Conservation (phyloP, 495 filamentous ascomycete genomes). For the Lasiosphaeria miniovina region DNA sequence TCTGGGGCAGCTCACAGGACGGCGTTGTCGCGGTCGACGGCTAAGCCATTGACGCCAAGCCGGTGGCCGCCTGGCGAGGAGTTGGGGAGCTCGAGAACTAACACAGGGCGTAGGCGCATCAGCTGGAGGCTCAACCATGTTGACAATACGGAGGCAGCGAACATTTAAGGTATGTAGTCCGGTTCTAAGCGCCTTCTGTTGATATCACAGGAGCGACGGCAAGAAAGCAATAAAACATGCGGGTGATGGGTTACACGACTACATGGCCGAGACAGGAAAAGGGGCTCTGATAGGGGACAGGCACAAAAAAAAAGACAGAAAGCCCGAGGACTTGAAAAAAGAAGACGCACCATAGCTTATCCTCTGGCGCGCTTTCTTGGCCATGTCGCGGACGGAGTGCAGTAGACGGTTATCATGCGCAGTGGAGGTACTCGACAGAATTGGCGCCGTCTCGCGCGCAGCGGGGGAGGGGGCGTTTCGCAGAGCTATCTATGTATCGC, state of each 20-base stretch:
- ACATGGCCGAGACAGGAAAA: constrained; percentile 7
- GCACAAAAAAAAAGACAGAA: constrained; percentile 9
- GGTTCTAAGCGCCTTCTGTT: too few relatives aligned
- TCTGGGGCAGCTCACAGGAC: constrained; percentile 67
- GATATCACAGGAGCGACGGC: background rate
- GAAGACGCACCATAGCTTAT: constrained; percentile 61
- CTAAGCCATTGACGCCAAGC: constrained; percentile 89
- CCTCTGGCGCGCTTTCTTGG: constrained; percentile 61
- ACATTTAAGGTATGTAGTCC: too few relatives aligned
- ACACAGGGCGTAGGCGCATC: constrained; percentile 4
- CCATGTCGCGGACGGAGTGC: constrained; percentile 40
- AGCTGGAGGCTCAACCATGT: background rate
- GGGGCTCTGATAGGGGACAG: background rate
- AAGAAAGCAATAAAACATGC: background rate
- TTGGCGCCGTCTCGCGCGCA: background rate
- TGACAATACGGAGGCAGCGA: background rate
- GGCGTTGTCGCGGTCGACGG: constrained; percentile 76
- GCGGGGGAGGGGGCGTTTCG: too few relatives aligned
- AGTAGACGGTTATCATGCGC: constrained; percentile 35
- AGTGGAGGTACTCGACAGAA: background rate
- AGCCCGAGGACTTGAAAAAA: too few relatives aligned
- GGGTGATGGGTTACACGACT: constrained; percentile 15
- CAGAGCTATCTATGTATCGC: too few relatives aligned
- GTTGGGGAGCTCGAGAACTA: constrained; percentile 92
- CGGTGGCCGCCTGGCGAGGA: constrained; percentile 82